These are phyloP conservation scores for Daldinia bambusicola DNA, from an alignment of 495 filamentous ascomycete genomes.

Conservation along the genomic window DNA sequence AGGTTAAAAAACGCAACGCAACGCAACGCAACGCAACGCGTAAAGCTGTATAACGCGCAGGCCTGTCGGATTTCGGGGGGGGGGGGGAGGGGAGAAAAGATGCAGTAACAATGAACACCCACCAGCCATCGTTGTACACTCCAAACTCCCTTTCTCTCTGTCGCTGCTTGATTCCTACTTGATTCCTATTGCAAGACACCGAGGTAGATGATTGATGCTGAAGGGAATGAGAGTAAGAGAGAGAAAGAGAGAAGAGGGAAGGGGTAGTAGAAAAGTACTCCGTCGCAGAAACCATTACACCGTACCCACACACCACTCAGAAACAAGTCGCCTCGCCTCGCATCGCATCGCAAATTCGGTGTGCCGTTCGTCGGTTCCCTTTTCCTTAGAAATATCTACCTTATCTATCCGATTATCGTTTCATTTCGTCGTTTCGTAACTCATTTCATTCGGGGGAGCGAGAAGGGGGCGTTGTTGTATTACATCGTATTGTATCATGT, in stretches of 20 bases:
- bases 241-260: background rate
- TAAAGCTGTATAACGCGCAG: no score
- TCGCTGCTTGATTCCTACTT: no score
- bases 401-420: background rate
- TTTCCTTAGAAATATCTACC: background rate
- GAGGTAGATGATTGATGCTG: no score
- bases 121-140: background rate
- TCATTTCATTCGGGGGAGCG: background rate
- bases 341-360: background rate
- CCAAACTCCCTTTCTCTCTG: background rate
- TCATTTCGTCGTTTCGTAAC: background rate
- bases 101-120: slow-evolving; percentile 6
- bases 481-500: no score
- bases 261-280: background rate
- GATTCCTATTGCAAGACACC: no score
- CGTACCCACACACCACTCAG: no score
- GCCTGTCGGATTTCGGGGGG: no score
- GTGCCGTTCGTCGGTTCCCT: background rate
- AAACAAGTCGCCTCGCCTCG: no score
- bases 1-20: background rate
- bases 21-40: background rate
- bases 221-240: background rate
- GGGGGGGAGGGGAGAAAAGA: background rate
- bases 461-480: no score
- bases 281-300: background rate